Evolutionary conservation across 1,284 basidiomycete species (phyloP).

Genomic region (Cutaneotrichosporon mucoides): DNA sequence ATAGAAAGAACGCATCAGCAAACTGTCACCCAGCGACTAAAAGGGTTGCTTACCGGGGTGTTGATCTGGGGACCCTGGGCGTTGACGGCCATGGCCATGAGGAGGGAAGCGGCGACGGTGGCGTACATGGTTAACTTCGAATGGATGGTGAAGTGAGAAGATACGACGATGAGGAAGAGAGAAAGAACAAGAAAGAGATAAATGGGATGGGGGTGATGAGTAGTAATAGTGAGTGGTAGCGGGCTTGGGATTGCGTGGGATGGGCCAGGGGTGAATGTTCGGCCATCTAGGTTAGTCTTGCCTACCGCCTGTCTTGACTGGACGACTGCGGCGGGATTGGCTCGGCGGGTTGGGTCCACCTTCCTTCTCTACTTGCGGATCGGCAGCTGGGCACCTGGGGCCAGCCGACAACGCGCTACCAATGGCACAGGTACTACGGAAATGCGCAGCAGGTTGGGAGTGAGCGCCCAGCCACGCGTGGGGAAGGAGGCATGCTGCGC

Average conservation of each 20-base stretch:
- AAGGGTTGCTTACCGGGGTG: conserved; percentile 9
- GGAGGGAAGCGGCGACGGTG: conserved; percentile 1
- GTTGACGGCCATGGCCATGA: conserved; percentile 19
- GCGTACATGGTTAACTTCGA: conserved; percentile 1
- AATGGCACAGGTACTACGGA: background rate
- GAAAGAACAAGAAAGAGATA: conserved; percentile 5
- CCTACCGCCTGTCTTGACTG: background rate
- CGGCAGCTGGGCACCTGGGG: no score
- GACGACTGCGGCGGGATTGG: no score
- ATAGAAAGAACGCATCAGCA: background rate
- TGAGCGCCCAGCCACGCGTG: no score
- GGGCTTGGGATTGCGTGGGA: background rate
- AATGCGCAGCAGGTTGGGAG: background rate
- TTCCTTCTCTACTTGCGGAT: background rate
- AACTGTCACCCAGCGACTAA: background rate
- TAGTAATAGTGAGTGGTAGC: background rate
- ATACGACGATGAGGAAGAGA: background rate
- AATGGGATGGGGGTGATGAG: background rate
- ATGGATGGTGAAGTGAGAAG: background rate
- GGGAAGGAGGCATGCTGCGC: background rate
- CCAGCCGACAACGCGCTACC: no score
- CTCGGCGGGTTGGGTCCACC: no score
- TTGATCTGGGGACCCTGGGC: conserved; percentile 16
- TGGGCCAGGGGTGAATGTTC: background rate
- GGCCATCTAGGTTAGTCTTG: background rate